Conservation (phyloP, 371 early-diverging fungal genomes). For the Basidiobolus heterosporus region DNA sequence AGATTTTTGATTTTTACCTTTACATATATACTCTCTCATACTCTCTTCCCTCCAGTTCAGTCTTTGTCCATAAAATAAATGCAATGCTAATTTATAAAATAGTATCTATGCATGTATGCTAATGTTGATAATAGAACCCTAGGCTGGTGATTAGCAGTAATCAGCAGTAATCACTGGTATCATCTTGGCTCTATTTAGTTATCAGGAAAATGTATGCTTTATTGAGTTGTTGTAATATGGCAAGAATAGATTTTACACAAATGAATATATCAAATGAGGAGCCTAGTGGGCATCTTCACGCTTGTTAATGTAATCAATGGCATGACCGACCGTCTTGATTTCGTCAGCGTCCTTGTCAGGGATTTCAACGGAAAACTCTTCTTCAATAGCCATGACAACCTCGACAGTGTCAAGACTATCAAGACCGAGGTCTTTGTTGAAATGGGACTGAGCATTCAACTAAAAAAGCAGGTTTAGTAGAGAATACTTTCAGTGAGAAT, state of each 20-base stretch:
- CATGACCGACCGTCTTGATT: conserved; percentile 74
- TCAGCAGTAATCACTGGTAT: too few relatives aligned
- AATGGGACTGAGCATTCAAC: conserved; percentile 72
- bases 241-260: not conserved
- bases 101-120: too few relatives aligned
- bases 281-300: conserved; percentile 62
- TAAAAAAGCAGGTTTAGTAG: conserved; percentile 13
- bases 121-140: too few relatives aligned
- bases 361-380: conserved; percentile 94
- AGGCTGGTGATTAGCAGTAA: too few relatives aligned
- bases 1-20: too few relatives aligned
- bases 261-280: not conserved
- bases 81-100: too few relatives aligned
- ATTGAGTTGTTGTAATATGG: too few relatives aligned
- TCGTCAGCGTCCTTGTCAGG: conserved; percentile 93
- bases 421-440: conserved; percentile 82
- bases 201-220: too few relatives aligned
- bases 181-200: too few relatives aligned
- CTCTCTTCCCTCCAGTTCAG: too few relatives aligned
- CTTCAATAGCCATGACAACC: conserved; percentile 96
- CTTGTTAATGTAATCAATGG: conserved; percentile 67
- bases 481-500: not conserved
- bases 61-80: too few relatives aligned
- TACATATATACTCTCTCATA: too few relatives aligned
- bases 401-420: conserved; percentile 94